Evolutionary conservation across 108 stramenopile species (phyloP).

Genomic region (Skeletonema menzelii): DNA sequence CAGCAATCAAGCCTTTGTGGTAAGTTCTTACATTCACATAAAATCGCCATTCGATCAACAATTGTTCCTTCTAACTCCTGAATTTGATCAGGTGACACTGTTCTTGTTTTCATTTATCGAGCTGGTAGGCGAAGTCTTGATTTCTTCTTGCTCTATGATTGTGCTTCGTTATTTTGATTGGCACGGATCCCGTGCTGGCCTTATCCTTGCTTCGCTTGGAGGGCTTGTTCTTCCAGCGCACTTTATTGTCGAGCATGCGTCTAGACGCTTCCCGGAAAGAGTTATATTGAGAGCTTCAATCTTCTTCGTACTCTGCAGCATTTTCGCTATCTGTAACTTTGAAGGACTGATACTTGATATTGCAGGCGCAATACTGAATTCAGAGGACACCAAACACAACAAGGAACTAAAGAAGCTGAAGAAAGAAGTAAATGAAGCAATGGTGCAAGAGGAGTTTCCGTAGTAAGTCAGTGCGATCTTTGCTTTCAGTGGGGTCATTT

Average conservation of each 20-base stretch:
- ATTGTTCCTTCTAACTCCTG: background rate
- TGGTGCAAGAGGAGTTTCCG: constrained; percentile 29
- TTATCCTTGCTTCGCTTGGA: constrained; percentile 54
- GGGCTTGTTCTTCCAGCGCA: constrained; percentile 61
- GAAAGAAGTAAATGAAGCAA: background rate
- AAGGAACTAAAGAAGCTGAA: constrained; percentile 5
- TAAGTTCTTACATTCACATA: constrained; percentile 11
- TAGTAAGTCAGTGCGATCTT: background rate
- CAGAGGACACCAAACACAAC: constrained; percentile 8
- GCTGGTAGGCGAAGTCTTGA: constrained; percentile 32
- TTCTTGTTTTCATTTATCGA: constrained; percentile 61
- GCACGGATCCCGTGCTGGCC: constrained; percentile 47
- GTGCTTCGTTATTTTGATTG: constrained; percentile 37
- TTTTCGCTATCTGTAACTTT: constrained; percentile 64
- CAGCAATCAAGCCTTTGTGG: constrained; percentile 59
- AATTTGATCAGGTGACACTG: constrained; percentile 40
- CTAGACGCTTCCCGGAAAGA: constrained; percentile 69
- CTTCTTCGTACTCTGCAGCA: constrained; percentile 44
- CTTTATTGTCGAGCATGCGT: constrained; percentile 59
- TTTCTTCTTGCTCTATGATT: constrained; percentile 35
- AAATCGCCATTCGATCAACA: background rate
- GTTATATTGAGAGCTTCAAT: constrained; percentile 56
- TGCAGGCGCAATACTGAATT: constrained; percentile 2
- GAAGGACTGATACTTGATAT: constrained; percentile 37
- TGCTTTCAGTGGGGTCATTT: constrained; percentile 10